These are phyloP conservation scores for Aphanomyces stellatus DNA, from an alignment of 352 stramenopile genomes.

Conservation along the genomic window DNA sequence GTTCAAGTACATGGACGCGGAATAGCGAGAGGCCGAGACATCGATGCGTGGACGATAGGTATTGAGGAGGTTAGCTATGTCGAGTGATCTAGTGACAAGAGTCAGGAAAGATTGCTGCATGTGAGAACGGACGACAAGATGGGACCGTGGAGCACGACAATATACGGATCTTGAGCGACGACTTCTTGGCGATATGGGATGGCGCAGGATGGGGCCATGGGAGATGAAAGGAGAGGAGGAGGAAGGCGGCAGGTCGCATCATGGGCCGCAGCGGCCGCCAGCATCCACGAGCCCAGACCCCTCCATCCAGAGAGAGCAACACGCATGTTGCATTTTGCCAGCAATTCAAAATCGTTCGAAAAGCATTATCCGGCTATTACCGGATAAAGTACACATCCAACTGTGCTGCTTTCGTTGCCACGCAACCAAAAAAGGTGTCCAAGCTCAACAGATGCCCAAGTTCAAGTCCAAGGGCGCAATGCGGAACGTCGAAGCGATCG, in stretches of 20 bases:
- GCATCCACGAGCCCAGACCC: too few species aligned
- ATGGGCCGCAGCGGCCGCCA: too few species aligned
- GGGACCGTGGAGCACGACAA: not conserved
- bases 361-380: too few species aligned
- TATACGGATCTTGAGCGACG: not conserved
- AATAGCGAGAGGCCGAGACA: not conserved
- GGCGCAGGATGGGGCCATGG: not conserved
- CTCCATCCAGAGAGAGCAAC: too few species aligned
- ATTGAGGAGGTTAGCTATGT: not conserved
- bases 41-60: not conserved
- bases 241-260: not conserved
- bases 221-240: not conserved
- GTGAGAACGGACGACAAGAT: not conserved
- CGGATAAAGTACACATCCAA: too few species aligned
- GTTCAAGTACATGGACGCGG: not conserved
- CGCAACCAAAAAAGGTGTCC: too few species aligned
- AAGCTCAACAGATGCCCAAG: constrained; percentile 20
- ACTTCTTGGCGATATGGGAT: not conserved
- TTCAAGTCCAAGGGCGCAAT: not conserved
- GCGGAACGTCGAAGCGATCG: constrained; percentile 44
- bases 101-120: not conserved
- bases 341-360: too few species aligned
- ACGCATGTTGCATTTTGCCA: too few species aligned
- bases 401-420: too few species aligned
- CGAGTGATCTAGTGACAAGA: not conserved